phyloP scores from a whole-genome alignment of 2,329 filamentous ascomycete species.

The Sarocladiaceae sp. region DNA sequence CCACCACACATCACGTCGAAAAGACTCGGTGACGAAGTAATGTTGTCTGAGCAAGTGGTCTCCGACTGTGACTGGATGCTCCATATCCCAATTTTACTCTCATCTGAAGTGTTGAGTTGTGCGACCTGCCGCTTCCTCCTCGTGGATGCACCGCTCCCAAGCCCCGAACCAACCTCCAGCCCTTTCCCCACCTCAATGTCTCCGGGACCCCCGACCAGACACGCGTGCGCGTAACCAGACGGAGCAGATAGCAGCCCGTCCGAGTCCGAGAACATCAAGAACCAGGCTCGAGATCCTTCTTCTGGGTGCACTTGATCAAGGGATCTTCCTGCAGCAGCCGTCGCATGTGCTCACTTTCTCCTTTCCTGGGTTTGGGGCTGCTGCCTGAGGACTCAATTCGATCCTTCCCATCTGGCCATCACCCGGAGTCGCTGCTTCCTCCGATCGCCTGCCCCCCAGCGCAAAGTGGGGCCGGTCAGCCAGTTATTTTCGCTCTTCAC shows the following conservation, averaged over 20 bases:
- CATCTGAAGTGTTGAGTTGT: not conserved
- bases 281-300: no score
- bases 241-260: not conserved
- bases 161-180: not conserved
- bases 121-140: not conserved
- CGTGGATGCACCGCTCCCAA: no score
- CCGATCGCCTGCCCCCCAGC: constrained; percentile 6
- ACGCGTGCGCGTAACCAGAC: not conserved
- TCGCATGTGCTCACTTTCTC: not conserved
- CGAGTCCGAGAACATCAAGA: no score
- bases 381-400: constrained; percentile 1
- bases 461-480: constrained; percentile 6
- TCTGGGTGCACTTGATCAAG: no score
- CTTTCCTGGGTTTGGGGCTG: not conserved
- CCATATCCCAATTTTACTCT: no score
- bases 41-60: no score
- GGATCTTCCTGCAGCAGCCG: no score
- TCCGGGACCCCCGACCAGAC: not conserved
- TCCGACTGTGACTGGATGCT: no score
- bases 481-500: constrained; percentile 5
- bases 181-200: constrained; percentile 6
- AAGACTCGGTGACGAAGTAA: no score
- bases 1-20: not conserved
- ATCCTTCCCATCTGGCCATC: not conserved
- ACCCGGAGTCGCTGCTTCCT: constrained; percentile 8